Conservation (phyloP, 306 rosid genomes). For the Erythrophleum fordii region DNA sequence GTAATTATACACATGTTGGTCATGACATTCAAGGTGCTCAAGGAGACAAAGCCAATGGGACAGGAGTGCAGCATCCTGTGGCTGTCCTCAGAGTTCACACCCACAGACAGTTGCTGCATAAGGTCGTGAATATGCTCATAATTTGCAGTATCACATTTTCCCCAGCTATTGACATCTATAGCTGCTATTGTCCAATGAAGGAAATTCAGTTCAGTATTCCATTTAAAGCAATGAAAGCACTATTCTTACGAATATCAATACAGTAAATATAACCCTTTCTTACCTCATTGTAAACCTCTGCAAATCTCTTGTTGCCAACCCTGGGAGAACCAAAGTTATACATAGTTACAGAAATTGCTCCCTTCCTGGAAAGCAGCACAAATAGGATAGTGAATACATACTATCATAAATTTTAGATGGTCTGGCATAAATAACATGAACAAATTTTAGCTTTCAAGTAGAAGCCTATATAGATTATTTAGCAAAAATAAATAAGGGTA, state of each 20-base stretch:
- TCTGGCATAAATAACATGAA: background rate
- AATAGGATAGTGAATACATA: background rate
- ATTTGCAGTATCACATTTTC: conserved; percentile 4
- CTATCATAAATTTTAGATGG: conserved; percentile 7
- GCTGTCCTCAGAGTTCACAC: background rate
- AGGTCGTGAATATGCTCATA: conserved; percentile 2
- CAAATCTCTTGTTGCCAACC: conserved; percentile 94
- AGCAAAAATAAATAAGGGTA: background rate
- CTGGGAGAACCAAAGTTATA: conserved; percentile 99
- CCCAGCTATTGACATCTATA: background rate
- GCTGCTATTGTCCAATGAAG: conserved; percentile 3
- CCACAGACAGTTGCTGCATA: background rate
- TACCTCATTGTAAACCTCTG: conserved; percentile 89
- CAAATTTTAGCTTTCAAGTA: background rate
- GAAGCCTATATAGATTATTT: background rate
- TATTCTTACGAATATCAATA: conserved; percentile 8
- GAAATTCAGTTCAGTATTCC: conserved; percentile 26
- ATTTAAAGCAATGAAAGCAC: conserved; percentile 25
- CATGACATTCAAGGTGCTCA: conserved; percentile 17
- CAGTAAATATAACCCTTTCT: conserved; percentile 22
- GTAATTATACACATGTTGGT: background rate
- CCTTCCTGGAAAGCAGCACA: conserved; percentile 54
- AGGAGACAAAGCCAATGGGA: background rate
- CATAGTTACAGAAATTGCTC: conserved; percentile 79
- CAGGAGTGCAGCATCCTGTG: conserved; percentile 1